Base-by-base conservation (phyloP, 768 basidiomycete genomes). In the Termitomyces sp. region DNA sequence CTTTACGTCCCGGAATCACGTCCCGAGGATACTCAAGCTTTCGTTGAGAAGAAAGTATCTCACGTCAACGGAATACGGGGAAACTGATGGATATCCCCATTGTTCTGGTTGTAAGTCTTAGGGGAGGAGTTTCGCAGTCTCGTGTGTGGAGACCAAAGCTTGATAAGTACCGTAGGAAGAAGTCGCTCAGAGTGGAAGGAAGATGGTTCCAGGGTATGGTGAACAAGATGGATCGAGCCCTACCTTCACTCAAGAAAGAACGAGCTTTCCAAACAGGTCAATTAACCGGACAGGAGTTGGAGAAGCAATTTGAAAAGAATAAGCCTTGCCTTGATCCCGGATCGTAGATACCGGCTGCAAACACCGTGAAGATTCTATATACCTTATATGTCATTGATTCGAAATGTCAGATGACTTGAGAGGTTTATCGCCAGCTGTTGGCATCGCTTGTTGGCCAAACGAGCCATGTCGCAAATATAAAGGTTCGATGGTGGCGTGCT, bases 141-240 rank as follows among this genome's bases (percentile, higher is more conserved):
- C 33, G 20, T 9, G 33, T 51, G 49, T 50, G 34, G 2, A 36
- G 22, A 36, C 15, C 16, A 51, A 51, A 51, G 34, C 20, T 51
- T 51, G 16, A 51, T 36, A 34, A 16, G 33, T 46, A 64, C 34
- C 56, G 63, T 62, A 64, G 63, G 63, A 62, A 64, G 50, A 53
- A 62, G 15, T 34, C n/a, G 15, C 61, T 58, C 45, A 51, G 59
- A 60, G 45, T 37, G 26, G 42, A 44, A 28, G 45, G 28, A 46
- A 44, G 37, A 44, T 50, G 31, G 15, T 26, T 37, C 13, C 18
- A 26, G 9, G 59, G 46, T 54, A 47, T 48, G 5, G 63, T 48
- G 54, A 34, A 51, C 37, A 51, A 4, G 9, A 7, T 33, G 36
- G 15, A 56, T 52, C 59, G 10, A 39, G 20, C 10, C 16, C 1